Base-by-base conservation (phyloP, 23 red algal genomes). In the Cyanidiococcus yangmingshanensis region DNA sequence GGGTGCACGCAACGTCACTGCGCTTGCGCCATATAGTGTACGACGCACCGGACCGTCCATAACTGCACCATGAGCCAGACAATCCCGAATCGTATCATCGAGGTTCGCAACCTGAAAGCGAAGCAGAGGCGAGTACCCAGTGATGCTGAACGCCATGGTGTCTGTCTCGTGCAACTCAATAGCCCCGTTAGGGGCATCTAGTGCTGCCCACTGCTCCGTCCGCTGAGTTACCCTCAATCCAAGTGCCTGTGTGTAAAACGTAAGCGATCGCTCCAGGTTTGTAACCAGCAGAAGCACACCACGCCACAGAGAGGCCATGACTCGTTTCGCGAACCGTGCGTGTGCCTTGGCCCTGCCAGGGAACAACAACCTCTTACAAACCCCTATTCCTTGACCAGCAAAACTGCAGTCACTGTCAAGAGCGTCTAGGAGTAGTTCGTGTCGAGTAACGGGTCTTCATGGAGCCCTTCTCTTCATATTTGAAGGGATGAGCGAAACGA, bases 231-330 rank as follows among this genome's bases (percentile, higher is more conserved):
- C n/a, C 32, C n/a, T 3, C 7, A 71, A 30, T 7, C 63, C 63
- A 12, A 71, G n/a, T 3, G 16, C 63, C 12, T 35, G 63, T 2
- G 21, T 25, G n/a, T 35, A 71, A 30, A 71, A 71, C 27, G 3
- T 7, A 25, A 71, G 63, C 12, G 63, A 71, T 17, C n/a, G n/a
- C 27, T 71, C 63, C 63, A 71, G 63, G 63, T 71, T 35, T 7
- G 63, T 7, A 7, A 71, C 63, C 7, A 71, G 63, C 63, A 71
- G 63, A 35, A 71, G 63, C n/a, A 71, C 63, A 35, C 63, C 63
- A 7, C 63, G 63, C 63, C 21, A 71, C 63, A 25, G 63, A 3
- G 63, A 12, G 3, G 12, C 21, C 21, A 7, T n/a, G n/a, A n/a
- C n/a, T n/a, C n/a, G n/a, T n/a, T n/a, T n/a, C n/a, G n/a, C n/a